Evolutionary conservation across 805 yeast genomes (phyloP).

Genomic region (Candida tallmaniae): DNA sequence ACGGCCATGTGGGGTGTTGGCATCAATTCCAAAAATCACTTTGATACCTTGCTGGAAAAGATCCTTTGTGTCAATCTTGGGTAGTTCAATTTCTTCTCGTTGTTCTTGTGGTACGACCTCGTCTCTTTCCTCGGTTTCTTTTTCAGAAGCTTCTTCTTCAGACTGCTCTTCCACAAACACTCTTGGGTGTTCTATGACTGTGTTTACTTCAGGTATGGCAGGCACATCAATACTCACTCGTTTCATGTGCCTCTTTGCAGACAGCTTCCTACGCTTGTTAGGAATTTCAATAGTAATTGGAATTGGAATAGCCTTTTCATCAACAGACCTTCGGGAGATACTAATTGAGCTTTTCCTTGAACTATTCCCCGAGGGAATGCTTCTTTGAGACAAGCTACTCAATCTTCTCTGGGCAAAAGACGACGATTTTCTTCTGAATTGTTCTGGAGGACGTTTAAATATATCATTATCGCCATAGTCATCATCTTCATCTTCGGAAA

Average conservation of each 20-base stretch:
- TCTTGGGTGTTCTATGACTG: background rate
- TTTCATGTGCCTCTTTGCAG: constrained; percentile 12
- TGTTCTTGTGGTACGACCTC: background rate
- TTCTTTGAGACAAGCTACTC: constrained; percentile 28
- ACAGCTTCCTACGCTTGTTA: constrained; percentile 29
- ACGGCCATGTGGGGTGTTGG: too few relatives aligned
- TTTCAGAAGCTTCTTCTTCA: too few relatives aligned
- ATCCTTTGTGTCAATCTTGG: too few relatives aligned
- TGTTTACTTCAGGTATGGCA: background rate
- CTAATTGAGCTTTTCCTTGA: constrained; percentile 28
- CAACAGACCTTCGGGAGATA: too few relatives aligned
- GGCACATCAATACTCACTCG: constrained; percentile 12
- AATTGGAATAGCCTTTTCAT: constrained; percentile 19
- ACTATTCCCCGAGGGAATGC: constrained; percentile 5
- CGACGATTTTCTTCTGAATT: constrained; percentile 24
- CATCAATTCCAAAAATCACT: constrained; percentile 30
- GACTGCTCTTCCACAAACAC: too few relatives aligned
- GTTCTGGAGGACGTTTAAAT: constrained; percentile 26
- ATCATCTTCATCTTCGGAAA: constrained; percentile 8
- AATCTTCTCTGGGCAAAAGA: constrained; percentile 29
- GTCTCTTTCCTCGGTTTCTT: background rate
- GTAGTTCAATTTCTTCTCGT: background rate
- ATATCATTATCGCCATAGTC: constrained; percentile 23
- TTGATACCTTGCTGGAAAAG: constrained; percentile 3
- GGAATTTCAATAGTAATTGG: constrained; percentile 36